phyloP scores from a whole-genome alignment of 306 rosid genomes.

The Luffa aegyptiaca region DNA sequence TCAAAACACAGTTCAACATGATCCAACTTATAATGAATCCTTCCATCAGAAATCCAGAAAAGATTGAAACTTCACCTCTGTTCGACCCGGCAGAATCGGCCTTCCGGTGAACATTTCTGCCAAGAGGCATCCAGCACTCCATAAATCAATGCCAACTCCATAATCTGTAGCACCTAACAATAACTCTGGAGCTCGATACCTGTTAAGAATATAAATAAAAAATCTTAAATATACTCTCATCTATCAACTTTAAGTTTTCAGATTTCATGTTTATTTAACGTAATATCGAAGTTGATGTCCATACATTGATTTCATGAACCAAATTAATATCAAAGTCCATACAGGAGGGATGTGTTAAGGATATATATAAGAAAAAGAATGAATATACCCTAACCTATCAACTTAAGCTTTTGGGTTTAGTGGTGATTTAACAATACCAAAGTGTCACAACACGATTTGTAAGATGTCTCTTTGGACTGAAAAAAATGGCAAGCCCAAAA shows the following conservation, averaged over 20 bases:
- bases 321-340: neutral
- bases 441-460: slow-evolving; percentile 92
- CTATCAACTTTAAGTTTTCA: neutral
- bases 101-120: slow-evolving; percentile 72
- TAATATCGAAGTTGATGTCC: no score
- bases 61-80: slow-evolving; percentile 42
- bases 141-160: slow-evolving; percentile 80
- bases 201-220: neutral
- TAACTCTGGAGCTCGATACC: slow-evolving; percentile 92
- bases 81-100: slow-evolving; percentile 72
- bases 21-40: neutral
- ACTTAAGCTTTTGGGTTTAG: neutral
- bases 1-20: neutral
- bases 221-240: neutral
- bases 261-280: no score
- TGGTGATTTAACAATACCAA: slow-evolving; percentile 3
- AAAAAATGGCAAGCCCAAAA: slow-evolving; percentile 79
- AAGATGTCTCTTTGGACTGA: slow-evolving; percentile 37
- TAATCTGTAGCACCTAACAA: slow-evolving; percentile 67
- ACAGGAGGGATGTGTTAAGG: neutral
- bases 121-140: slow-evolving; percentile 95
- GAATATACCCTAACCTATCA: neutral
- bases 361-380: neutral
- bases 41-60: neutral
- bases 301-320: neutral